These are phyloP conservation scores for Talaromyces liani DNA, from an alignment of 495 filamentous ascomycete species.

Conservation along the genomic window DNA sequence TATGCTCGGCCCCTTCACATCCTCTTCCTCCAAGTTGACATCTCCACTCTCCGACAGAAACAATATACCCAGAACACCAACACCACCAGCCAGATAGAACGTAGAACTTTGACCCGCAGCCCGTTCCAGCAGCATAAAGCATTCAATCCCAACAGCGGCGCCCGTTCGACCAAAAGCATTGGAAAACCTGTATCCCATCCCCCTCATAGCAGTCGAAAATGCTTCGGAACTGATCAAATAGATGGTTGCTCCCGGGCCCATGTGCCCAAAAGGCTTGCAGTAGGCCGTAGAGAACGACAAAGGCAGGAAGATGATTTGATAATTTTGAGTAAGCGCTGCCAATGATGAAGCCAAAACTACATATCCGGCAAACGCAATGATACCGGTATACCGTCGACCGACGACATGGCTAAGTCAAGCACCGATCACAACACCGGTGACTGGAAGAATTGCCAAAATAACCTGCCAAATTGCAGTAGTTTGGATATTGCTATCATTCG, in stretches of 20 bases:
- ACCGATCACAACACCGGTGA: constrained; percentile 28
- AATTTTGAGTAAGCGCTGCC: constrained; percentile 22
- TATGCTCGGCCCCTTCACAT: not conserved
- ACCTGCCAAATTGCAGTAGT: constrained; percentile 31
- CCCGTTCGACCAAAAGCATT: constrained; percentile 30
- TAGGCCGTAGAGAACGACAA: constrained; percentile 31
- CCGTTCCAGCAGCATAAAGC: constrained; percentile 25
- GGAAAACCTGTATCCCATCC: constrained; percentile 29
- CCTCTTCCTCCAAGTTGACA: not conserved
- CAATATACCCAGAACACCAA: constrained; percentile 23
- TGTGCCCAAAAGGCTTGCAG: constrained; percentile 28
- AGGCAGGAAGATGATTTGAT: constrained; percentile 24
- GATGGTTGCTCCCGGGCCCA: constrained; percentile 30
- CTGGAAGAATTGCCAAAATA: constrained; percentile 26
- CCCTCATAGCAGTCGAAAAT: constrained; percentile 30
- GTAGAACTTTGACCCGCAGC: constrained; percentile 21
- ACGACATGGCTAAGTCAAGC: constrained; percentile 26
- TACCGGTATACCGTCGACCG: constrained; percentile 26
- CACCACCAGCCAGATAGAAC: constrained; percentile 25
- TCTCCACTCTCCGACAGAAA: constrained; percentile 25
- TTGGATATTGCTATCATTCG: constrained; percentile 22
- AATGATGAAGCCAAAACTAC: constrained; percentile 29
- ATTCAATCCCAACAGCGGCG: constrained; percentile 27
- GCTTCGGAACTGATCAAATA: constrained; percentile 25
- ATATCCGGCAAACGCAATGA: constrained; percentile 26